Evolutionary conservation across 805 yeast genomes (phyloP).

Genomic region (Wickerhamiella domercqiae): DNA sequence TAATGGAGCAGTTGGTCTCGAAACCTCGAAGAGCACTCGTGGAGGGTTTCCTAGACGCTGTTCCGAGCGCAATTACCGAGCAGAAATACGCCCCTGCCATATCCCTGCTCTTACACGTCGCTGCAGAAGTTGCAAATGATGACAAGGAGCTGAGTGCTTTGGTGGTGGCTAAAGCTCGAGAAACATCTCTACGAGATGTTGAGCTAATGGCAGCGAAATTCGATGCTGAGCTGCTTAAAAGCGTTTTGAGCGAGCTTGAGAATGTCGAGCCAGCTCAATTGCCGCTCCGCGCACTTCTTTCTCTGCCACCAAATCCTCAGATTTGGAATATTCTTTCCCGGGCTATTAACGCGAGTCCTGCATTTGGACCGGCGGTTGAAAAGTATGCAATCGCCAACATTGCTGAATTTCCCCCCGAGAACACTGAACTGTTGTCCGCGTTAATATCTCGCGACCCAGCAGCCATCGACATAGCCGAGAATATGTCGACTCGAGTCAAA

Average conservation of each 20-base stretch:
- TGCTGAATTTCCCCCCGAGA: background rate
- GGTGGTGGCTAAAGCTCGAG: conserved; percentile 11
- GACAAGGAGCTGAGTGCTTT: conserved; percentile 5
- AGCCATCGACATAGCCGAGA: background rate
- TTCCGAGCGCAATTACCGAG: conserved; percentile 8
- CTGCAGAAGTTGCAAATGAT: conserved; percentile 10
- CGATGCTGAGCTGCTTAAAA: background rate
- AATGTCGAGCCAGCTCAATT: no score
- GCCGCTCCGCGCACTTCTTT: background rate
- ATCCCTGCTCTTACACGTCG: conserved; percentile 19
- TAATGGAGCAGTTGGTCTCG: conserved; percentile 32
- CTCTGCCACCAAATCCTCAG: background rate
- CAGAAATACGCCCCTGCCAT: conserved; percentile 21
- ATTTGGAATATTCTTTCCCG: background rate
- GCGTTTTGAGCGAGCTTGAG: background rate
- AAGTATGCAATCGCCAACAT: background rate
- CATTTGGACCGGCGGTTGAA: background rate
- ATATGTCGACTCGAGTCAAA: background rate
- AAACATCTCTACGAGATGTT: background rate
- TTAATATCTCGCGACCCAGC: background rate
- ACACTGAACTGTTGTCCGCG: background rate
- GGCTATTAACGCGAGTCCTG: background rate
- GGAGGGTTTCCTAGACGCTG: conserved; percentile 23
- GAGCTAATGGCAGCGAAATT: background rate
- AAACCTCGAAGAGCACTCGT: conserved; percentile 22